Percentiles rank a stretch among this genome's conserved stretches.
phyloP scores from a whole-genome alignment of 164 flowering plant species.

The Annona squamosa region DNA sequence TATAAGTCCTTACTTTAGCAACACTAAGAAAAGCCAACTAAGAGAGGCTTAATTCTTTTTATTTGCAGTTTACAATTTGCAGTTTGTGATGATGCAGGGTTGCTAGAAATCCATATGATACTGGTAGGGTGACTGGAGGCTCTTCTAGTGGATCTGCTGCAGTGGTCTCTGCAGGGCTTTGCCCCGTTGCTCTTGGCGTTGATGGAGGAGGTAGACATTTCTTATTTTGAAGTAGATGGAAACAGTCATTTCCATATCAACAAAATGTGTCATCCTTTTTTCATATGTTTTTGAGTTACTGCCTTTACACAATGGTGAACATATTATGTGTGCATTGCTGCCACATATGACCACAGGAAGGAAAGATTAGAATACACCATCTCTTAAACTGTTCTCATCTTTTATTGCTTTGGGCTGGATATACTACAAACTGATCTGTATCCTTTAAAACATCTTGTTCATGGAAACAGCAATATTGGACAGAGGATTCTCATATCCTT shows the following conservation, averaged over 20 bases:
- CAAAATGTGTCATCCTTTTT: too few species aligned
- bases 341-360: too few species aligned
- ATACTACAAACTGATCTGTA: background rate
- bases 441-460: background rate
- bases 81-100: conserved; percentile 29
- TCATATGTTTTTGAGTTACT: too few species aligned
- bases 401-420: background rate
- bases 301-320: too few species aligned
- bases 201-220: conserved; percentile 82
- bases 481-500: background rate
- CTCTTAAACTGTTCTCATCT: background rate
- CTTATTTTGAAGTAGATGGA: background rate
- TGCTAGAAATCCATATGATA: conserved; percentile 72
- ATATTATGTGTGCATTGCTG: too few species aligned
- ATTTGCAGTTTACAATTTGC: background rate
- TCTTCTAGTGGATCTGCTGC: conserved; percentile 99
- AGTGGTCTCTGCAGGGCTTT: conserved; percentile 82
- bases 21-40: too few species aligned
- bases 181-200: conserved; percentile 94
- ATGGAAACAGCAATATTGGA: background rate
- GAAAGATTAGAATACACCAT: background rate
- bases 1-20: too few species aligned
- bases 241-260: background rate
- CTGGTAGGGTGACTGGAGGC: conserved; percentile 61
- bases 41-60: too few species aligned